Evolutionary conservation across 306 rosid genomes (phyloP).

Genomic region (Biancaea sappan): DNA sequence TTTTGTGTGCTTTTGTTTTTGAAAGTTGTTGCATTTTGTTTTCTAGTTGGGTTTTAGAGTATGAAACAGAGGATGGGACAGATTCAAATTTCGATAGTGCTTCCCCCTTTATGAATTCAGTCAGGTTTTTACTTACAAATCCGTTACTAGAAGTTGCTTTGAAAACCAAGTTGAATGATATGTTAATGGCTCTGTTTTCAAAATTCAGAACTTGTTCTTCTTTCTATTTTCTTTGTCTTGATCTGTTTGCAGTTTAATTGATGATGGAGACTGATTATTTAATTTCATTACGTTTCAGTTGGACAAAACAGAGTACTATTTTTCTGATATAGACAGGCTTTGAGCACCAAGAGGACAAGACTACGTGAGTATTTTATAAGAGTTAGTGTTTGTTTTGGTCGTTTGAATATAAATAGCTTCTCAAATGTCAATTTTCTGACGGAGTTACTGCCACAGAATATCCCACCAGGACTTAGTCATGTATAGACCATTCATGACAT

Average conservation of each 20-base stretch:
- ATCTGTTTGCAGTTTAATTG: slow-evolving; percentile 17
- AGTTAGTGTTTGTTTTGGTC: slow-evolving; percentile 18
- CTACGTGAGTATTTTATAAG: slow-evolving; percentile 47
- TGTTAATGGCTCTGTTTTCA: slow-evolving; percentile 29
- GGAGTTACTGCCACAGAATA: slow-evolving; percentile 57
- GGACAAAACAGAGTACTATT: slow-evolving; percentile 38
- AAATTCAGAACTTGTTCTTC: slow-evolving; percentile 34
- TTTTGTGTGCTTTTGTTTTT: slow-evolving; percentile 11
- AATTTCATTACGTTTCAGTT: slow-evolving; percentile 42
- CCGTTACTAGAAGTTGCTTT: neutral
- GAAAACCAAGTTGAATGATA: slow-evolving; percentile 19
- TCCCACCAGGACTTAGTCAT: slow-evolving; percentile 65
- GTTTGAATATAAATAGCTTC: slow-evolving; percentile 24
- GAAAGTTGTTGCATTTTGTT: slow-evolving; percentile 21
- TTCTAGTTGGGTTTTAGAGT: slow-evolving; percentile 25
- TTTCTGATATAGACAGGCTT: slow-evolving; percentile 55
- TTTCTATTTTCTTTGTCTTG: slow-evolving; percentile 19
- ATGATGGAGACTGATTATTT: slow-evolving; percentile 49
- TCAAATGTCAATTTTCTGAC: slow-evolving; percentile 42
- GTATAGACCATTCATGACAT: slow-evolving; percentile 77
- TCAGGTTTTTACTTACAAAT: slow-evolving; percentile 19
- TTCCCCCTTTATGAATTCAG: neutral
- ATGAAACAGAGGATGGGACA: slow-evolving; percentile 20
- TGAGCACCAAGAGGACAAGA: slow-evolving; percentile 45
- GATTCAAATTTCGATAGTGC: neutral